phyloP scores from a whole-genome alignment of 2,329 filamentous ascomycete genomes.

The Pseudophaeomoniella oleicola region DNA sequence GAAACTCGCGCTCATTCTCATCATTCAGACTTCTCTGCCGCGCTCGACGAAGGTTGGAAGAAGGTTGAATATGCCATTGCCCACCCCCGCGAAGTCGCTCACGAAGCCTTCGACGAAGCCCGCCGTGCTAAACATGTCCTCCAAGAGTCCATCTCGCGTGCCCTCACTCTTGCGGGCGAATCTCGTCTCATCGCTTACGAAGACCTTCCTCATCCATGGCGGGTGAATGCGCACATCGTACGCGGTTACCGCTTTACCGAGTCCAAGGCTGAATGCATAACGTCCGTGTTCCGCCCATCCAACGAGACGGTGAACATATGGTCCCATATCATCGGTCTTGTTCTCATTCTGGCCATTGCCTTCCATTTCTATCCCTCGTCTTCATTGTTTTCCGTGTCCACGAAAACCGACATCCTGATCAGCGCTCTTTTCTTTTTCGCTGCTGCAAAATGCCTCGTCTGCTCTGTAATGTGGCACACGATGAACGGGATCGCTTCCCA shows the following conservation, averaged over 20 bases:
- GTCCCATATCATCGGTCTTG: slow-evolving; percentile 81
- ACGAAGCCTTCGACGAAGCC: slow-evolving; percentile 72
- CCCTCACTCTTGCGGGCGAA: slow-evolving; percentile 60
- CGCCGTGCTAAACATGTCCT: slow-evolving; percentile 66
- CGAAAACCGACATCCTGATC: slow-evolving; percentile 77
- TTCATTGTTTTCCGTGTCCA: slow-evolving; percentile 72
- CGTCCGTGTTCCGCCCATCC: slow-evolving; percentile 67
- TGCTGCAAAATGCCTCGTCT: slow-evolving; percentile 85
- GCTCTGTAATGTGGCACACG: slow-evolving; percentile 94
- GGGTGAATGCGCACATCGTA: slow-evolving; percentile 84
- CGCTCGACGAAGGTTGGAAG: slow-evolving; percentile 65
- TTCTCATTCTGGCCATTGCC: slow-evolving; percentile 74
- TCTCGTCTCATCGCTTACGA: slow-evolving; percentile 77
- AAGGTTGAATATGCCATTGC: slow-evolving; percentile 68
- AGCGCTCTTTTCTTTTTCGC: slow-evolving; percentile 93
- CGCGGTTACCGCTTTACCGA: slow-evolving; percentile 88
- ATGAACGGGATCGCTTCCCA: slow-evolving; percentile 95
- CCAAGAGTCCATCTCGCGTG: slow-evolving; percentile 70
- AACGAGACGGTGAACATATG: slow-evolving; percentile 98
- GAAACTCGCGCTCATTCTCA: slow-evolving; percentile 68
- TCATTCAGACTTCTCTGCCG: slow-evolving; percentile 60
- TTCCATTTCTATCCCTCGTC: slow-evolving; percentile 93
- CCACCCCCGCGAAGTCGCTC: slow-evolving; percentile 59
- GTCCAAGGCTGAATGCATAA: slow-evolving; percentile 76
- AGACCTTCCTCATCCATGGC: slow-evolving; percentile 82